Conservation (phyloP, 305 asterid species). For the Fraxinus dipetala region DNA sequence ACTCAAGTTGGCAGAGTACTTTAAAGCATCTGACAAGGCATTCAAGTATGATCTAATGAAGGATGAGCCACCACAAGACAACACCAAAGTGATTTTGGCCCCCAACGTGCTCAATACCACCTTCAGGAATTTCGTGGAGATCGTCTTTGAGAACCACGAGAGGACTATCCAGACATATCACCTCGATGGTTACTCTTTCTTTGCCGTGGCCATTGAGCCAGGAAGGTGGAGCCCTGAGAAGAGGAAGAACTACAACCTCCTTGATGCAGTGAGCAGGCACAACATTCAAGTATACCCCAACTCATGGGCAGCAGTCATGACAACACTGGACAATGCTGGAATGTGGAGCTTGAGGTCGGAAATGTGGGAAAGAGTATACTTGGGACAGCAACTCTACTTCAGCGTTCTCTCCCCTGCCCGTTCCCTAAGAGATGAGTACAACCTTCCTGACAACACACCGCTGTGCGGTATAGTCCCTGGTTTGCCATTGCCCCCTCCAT, state of each 20-base stretch:
- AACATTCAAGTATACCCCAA: slow-evolving; percentile 74
- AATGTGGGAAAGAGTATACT: slow-evolving; percentile 58
- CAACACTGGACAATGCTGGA: slow-evolving; percentile 78
- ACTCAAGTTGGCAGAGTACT: slow-evolving; percentile 71
- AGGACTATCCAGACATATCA: slow-evolving; percentile 68
- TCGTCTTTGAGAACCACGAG: slow-evolving; percentile 71
- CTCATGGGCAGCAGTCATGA: slow-evolving; percentile 76
- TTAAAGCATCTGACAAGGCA: slow-evolving; percentile 38
- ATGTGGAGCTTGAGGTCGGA: slow-evolving; percentile 81
- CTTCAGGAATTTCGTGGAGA: slow-evolving; percentile 68
- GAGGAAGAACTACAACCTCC: slow-evolving; percentile 75
- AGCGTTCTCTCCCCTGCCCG: slow-evolving; percentile 55
- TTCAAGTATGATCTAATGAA: slow-evolving; percentile 54
- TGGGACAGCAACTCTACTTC: slow-evolving; percentile 76
- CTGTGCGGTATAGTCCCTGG: slow-evolving; percentile 57
- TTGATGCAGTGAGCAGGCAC: slow-evolving; percentile 75
- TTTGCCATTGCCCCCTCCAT: slow-evolving; percentile 49
- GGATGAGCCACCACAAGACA: slow-evolving; percentile 41
- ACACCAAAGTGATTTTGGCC: slow-evolving; percentile 22
- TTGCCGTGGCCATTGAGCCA: slow-evolving; percentile 69
- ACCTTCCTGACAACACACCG: slow-evolving; percentile 44
- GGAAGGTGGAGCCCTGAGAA: slow-evolving; percentile 72
- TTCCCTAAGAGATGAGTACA: slow-evolving; percentile 68
- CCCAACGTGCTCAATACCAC: slow-evolving; percentile 63
- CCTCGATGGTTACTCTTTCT: slow-evolving; percentile 82